phyloP scores from a whole-genome alignment of 108 stramenopile species.

The Stephanodiscus triporus region DNA sequence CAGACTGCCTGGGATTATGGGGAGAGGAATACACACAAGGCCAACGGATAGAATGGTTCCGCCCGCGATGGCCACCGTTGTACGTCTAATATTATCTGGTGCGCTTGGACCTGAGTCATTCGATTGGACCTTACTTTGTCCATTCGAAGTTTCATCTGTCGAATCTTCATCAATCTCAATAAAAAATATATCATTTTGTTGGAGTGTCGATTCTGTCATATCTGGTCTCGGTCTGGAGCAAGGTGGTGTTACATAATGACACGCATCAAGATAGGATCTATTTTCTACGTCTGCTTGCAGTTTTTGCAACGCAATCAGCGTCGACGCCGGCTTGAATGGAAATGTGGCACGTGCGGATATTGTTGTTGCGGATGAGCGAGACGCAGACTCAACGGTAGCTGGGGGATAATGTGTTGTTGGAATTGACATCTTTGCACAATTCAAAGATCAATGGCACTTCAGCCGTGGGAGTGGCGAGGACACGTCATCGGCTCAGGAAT shows the following conservation, averaged over 20 bases:
- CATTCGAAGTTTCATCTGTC: neutral
- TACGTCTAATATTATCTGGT: conserved; percentile 15
- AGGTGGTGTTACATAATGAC: neutral
- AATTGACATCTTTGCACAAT: neutral
- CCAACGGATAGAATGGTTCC: conserved; percentile 32
- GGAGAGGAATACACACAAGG: conserved; percentile 25
- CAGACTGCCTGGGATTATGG: conserved; percentile 30
- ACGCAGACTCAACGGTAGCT: neutral
- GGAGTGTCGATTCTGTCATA: conserved; percentile 3
- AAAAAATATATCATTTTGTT: conserved; percentile 4
- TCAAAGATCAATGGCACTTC: no score
- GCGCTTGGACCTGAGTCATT: neutral
- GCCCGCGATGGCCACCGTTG: conserved; percentile 35
- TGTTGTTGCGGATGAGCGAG: neutral
- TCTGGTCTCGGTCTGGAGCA: conserved; percentile 5
- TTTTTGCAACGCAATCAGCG: neutral
- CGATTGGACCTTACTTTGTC: neutral
- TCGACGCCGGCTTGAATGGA: conserved; percentile 27
- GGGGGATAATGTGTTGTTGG: neutral
- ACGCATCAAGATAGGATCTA: neutral
- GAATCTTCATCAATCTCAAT: conserved; percentile 4
- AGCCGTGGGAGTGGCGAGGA: neutral
- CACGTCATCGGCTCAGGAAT: no score
- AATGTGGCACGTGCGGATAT: conserved; percentile 20
- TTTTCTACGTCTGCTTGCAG: neutral